Conservation (phyloP, 2,329 filamentous ascomycete species). For the Cladophialophora chaetospira region DNA sequence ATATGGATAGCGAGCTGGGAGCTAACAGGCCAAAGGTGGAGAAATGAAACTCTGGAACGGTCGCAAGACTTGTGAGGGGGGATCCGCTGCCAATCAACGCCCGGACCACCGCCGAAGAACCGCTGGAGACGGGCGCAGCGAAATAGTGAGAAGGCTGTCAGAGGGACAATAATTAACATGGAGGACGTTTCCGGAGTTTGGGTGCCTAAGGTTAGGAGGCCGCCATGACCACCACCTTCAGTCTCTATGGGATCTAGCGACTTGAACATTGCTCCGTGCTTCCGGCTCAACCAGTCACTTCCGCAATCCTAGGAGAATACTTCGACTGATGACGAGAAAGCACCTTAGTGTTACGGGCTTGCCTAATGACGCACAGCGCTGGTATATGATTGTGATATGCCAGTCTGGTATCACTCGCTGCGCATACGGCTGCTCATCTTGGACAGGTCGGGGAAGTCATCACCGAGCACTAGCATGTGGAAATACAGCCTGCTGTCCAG, state of each 20-base stretch:
- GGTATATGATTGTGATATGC: too few species aligned
- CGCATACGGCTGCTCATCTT: too few species aligned
- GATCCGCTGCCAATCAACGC: constrained; percentile 2
- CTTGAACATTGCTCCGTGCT: background rate
- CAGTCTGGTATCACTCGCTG: too few species aligned
- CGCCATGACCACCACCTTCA: too few species aligned
- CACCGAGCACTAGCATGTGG: too few species aligned
- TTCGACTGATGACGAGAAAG: too few species aligned
- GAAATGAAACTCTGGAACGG: constrained; percentile 2
- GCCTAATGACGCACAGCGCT: too few species aligned
- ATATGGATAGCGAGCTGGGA: constrained; percentile 7
- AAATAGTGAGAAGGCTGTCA: background rate
- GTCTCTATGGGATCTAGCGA: too few species aligned
- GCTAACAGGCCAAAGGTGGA: constrained; percentile 15
- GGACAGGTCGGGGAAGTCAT: too few species aligned
- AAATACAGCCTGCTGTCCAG: background rate
- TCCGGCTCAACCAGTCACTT: background rate
- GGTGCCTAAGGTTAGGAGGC: too few species aligned
- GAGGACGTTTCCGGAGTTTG: background rate
- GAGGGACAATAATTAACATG: background rate
- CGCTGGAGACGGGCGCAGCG: background rate
- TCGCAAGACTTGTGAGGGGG: background rate
- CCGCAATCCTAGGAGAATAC: too few species aligned
- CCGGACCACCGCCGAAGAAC: background rate
- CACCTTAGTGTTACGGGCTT: too few species aligned